A percentile compares a stretch with the other conserved stretches of the same genome.
Evolutionary conservation across 2,329 filamentous ascomycete species (phyloP).

Genomic region (Diaporthe australafricana): DNA sequence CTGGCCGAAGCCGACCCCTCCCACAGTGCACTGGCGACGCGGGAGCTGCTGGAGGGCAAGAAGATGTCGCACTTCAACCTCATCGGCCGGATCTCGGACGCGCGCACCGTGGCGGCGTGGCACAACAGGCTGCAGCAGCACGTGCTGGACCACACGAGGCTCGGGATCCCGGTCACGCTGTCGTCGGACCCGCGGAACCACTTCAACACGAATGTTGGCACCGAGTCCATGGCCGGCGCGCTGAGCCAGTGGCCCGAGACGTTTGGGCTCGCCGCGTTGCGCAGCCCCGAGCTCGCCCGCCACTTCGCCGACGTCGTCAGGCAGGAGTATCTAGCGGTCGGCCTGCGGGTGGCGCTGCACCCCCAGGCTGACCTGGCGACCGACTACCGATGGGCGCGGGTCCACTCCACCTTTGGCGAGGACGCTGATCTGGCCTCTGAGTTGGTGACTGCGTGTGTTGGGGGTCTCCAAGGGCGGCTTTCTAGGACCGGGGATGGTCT

Average conservation of each 20-base stretch:
- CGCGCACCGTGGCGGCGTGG: slow-evolving; percentile 50
- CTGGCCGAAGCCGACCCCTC: slow-evolving; percentile 3
- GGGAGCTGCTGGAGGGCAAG: slow-evolving; percentile 25
- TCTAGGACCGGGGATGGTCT: slow-evolving; percentile 47
- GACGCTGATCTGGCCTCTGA: slow-evolving; percentile 55
- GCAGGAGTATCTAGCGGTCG: slow-evolving; percentile 56
- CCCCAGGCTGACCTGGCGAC: slow-evolving; percentile 64
- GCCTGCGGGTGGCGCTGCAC: slow-evolving; percentile 59
- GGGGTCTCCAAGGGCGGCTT: slow-evolving; percentile 56
- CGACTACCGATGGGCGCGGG: slow-evolving; percentile 62
- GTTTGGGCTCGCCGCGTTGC: slow-evolving; percentile 60
- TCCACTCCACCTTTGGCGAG: slow-evolving; percentile 59
- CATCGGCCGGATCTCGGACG: slow-evolving; percentile 43
- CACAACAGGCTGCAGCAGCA: slow-evolving; percentile 55
- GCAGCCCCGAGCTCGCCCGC: slow-evolving; percentile 55
- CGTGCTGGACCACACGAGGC: slow-evolving; percentile 54
- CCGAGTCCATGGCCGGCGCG: slow-evolving; percentile 53
- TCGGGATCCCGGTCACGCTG: slow-evolving; percentile 61
- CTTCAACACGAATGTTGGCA: slow-evolving; percentile 56
- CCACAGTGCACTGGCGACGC: neutral
- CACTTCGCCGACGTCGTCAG: slow-evolving; percentile 61
- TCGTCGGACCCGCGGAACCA: slow-evolving; percentile 60
- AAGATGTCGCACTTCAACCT: slow-evolving; percentile 39
- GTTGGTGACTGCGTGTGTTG: slow-evolving; percentile 56
- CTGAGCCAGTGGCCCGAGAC: slow-evolving; percentile 65